Evolutionary conservation across 2,329 filamentous ascomycete species (phyloP).

Genomic region (Coniochaeta ligniaria): DNA sequence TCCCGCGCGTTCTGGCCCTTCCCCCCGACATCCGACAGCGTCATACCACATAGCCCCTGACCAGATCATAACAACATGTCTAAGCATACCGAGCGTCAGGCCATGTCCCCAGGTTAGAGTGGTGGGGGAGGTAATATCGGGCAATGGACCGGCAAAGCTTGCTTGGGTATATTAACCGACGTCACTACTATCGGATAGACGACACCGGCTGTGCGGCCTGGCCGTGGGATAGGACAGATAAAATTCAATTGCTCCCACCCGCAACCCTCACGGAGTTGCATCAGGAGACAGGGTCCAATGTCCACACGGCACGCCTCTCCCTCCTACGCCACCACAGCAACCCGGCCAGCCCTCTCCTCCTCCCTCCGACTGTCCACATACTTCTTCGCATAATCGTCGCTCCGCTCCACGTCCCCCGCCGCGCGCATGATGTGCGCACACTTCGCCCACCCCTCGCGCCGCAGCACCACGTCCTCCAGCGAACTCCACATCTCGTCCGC

Average conservation of each 20-base stretch:
- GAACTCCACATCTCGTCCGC: conserved; percentile 58
- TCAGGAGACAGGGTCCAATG: not conserved
- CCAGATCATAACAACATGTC: not conserved
- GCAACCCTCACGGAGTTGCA: not conserved
- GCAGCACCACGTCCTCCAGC: conserved; percentile 60
- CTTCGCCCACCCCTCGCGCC: conserved; percentile 76
- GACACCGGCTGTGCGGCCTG: not conserved
- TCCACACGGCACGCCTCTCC: too few species aligned
- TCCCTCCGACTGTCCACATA: conserved; percentile 52
- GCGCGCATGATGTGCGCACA: conserved; percentile 71
- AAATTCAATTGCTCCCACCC: not conserved
- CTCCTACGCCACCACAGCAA: too few species aligned
- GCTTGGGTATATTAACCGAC: not conserved
- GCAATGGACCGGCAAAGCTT: not conserved
- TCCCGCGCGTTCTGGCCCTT: too few species aligned
- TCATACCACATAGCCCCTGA: too few species aligned
- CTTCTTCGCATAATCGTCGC: conserved; percentile 59
- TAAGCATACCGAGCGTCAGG: not conserved
- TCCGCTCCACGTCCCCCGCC: conserved; percentile 54
- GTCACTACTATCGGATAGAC: not conserved
- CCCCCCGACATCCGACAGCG: too few species aligned
- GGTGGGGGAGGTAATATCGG: not conserved
- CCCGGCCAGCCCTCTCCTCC: not conserved
- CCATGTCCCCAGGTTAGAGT: not conserved
- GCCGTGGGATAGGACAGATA: not conserved